Percentiles rank a stretch among this genome's conserved stretches.
Conservation (phyloP, 768 basidiomycete genomes). For the Cystofilobasidium ferigula region DNA sequence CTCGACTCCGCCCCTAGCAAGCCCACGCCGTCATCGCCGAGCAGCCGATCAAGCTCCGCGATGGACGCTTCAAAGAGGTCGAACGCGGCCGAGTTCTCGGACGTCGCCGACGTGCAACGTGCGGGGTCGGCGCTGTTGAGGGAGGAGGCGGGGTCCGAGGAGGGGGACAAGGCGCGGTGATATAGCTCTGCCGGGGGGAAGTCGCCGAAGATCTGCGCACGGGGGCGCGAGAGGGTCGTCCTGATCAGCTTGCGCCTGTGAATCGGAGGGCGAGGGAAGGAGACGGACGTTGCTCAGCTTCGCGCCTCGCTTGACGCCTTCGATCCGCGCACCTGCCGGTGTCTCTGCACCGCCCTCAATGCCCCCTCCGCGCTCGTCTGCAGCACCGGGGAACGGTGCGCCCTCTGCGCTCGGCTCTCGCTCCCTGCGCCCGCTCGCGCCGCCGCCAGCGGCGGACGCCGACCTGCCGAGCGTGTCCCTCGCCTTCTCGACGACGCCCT, state of each 20-base stretch:
- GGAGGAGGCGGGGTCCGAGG: background rate
- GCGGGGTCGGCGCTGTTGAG: too few species aligned
- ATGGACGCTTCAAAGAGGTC: background rate
- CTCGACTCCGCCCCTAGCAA: background rate
- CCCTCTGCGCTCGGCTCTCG: background rate
- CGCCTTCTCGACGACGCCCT: background rate
- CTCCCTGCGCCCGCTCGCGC: background rate
- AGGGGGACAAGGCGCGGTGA: background rate
- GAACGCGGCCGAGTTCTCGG: background rate
- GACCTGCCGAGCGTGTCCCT: background rate
- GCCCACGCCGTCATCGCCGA: background rate
- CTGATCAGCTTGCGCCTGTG: background rate
- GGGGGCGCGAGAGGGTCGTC: background rate
- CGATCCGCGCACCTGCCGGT: background rate
- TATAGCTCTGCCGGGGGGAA: background rate
- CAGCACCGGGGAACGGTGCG: too few species aligned
- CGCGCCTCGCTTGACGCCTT: background rate
- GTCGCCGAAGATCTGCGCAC: slow-evolving; percentile 10
- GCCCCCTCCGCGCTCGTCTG: background rate
- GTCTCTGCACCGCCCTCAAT: background rate
- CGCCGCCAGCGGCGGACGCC: background rate
- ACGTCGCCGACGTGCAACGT: background rate
- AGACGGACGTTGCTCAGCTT: slow-evolving; percentile 5
- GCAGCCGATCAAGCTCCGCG: background rate
- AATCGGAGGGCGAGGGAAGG: background rate